These are phyloP conservation scores for Nelumbo lutea DNA, from an alignment of 164 flowering plant genomes.

Conservation along the genomic window DNA sequence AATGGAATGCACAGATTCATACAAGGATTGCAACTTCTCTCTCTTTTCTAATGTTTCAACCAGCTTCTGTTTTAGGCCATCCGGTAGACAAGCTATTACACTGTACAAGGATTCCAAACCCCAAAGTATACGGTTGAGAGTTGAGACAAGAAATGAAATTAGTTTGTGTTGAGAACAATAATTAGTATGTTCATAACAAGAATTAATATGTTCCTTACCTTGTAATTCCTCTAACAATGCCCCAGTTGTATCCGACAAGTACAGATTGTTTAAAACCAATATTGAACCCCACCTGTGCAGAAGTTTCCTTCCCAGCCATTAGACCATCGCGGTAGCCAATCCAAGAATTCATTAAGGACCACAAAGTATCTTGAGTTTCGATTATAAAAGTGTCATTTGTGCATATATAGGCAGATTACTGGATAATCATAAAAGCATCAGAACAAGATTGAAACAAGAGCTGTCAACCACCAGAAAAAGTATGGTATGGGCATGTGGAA, in stretches of 20 bases:
- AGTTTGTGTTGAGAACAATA: not conserved
- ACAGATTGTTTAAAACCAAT: slow-evolving; percentile 74
- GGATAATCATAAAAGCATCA: no score
- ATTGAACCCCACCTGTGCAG: slow-evolving; percentile 86
- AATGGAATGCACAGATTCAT: slow-evolving; percentile 45
- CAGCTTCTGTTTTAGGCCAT: slow-evolving; percentile 49
- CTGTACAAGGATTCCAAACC: slow-evolving; percentile 23
- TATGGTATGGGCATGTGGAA: no score
- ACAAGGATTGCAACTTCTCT: slow-evolving; percentile 37
- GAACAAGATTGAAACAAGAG: no score
- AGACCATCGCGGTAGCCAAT: slow-evolving; percentile 89
- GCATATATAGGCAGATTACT: no score
- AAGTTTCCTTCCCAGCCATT: slow-evolving; percentile 68
- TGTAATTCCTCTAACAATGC: slow-evolving; percentile 71
- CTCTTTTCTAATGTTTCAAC: slow-evolving; percentile 37
- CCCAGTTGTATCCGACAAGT: slow-evolving; percentile 60
- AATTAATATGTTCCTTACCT: slow-evolving; percentile 40
- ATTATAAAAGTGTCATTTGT: not conserved
- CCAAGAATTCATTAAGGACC: slow-evolving; percentile 26
- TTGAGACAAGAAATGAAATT: not conserved
- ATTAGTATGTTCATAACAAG: not conserved
- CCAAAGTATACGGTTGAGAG: not conserved
- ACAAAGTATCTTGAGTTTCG: not conserved
- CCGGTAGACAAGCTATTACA: slow-evolving; percentile 60
- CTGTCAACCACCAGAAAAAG: no score